These are phyloP conservation scores for Microthlaspi erraticum DNA, from an alignment of 345 rosid genomes.

Conservation along the genomic window DNA sequence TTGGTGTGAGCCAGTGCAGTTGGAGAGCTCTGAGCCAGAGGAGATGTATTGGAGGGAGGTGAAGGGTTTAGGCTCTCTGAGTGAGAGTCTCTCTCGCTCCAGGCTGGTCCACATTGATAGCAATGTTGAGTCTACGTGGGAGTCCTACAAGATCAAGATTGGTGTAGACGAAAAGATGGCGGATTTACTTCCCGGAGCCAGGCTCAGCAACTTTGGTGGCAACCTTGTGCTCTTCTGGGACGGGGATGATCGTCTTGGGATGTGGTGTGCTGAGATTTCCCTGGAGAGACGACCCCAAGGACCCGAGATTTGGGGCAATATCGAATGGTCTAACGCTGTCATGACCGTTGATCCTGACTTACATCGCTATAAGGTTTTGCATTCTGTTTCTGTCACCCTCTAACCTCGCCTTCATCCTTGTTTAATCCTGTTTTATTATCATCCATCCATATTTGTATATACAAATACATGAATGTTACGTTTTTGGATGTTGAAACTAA, in stretches of 20 bases:
- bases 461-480: no score
- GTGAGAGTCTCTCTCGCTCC: not conserved
- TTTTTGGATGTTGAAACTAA: no score
- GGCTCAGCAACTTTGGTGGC: slow-evolving; percentile 1
- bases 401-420: no score
- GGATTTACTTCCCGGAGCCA: not conserved
- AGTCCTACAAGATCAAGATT: no score
- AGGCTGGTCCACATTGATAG: not conserved
- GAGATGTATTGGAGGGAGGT: not conserved
- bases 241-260: not conserved
- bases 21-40: not conserved
- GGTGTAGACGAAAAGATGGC: not conserved
- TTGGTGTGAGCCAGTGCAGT: not conserved
- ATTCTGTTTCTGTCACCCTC: no score
- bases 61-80: not conserved
- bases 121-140: no score
- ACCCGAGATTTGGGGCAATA: not conserved
- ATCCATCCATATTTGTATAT: no score
- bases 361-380: no score
- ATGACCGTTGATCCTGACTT: not conserved
- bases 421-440: no score
- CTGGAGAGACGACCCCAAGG: not conserved
- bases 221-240: slow-evolving; percentile 6
- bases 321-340: not conserved
- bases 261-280: not conserved